Evolutionary conservation across 1,139 yeast genomes (phyloP).

Genomic region (Candida neerlandica): DNA sequence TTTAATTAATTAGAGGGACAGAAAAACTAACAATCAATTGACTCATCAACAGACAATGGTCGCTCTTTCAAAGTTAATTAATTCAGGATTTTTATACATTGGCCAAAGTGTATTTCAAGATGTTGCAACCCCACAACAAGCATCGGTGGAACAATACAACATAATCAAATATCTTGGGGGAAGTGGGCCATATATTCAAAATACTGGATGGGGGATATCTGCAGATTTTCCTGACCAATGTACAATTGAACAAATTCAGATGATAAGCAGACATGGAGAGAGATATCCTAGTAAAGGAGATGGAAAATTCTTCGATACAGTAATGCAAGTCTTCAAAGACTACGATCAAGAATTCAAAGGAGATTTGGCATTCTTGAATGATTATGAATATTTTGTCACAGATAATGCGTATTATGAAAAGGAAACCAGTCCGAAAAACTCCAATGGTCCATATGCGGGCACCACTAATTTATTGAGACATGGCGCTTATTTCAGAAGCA

Average conservation of each 20-base stretch:
- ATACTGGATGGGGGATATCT: constrained; percentile 49
- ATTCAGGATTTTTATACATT: constrained; percentile 32
- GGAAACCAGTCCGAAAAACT: constrained; percentile 32
- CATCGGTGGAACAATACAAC: constrained; percentile 42
- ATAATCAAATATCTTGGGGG: constrained; percentile 49
- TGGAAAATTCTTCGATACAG: constrained; percentile 25
- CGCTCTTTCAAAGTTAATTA: constrained; percentile 30
- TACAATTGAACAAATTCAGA: constrained; percentile 62
- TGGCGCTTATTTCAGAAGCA: constrained; percentile 37
- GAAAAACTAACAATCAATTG: no score
- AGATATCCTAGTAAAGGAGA: constrained; percentile 54
- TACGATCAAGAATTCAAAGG: constrained; percentile 32
- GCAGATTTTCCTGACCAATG: constrained; percentile 54
- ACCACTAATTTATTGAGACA: constrained; percentile 34
- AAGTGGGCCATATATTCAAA: constrained; percentile 49
- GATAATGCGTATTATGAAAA: constrained; percentile 29
- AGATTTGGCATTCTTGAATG: constrained; percentile 33
- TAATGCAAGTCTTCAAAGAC: constrained; percentile 22
- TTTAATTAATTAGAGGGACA: no score
- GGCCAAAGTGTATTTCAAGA: constrained; percentile 30
- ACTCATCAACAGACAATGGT: constrained; percentile 23
- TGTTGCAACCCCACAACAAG: constrained; percentile 42
- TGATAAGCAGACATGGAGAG: constrained; percentile 71
- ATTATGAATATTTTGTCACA: constrained; percentile 35
- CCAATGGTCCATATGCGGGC: constrained; percentile 33